Conservation (phyloP, 371 early-diverging fungal species). For the Mucor velutinosus region DNA sequence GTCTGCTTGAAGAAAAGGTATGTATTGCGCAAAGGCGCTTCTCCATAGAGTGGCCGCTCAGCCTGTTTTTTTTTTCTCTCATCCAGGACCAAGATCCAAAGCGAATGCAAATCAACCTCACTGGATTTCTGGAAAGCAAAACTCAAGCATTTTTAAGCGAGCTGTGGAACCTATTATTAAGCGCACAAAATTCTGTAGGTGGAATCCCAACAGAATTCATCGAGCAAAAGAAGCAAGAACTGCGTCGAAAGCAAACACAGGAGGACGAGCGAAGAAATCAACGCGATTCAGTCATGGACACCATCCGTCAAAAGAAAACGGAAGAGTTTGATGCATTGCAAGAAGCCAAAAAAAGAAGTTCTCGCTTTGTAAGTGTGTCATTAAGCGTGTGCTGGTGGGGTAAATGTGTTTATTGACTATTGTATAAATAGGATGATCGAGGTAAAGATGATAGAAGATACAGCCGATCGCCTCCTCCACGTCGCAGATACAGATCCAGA, state of each 20-base stretch:
- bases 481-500: constrained; percentile 17
- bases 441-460: constrained; percentile 11
- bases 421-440: constrained; percentile 10
- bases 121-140: constrained; percentile 90
- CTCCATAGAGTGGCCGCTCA: too few species aligned
- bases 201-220: constrained; percentile 89
- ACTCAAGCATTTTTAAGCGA: constrained; percentile 81
- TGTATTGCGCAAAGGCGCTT: too few species aligned
- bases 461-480: constrained; percentile 25
- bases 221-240: constrained; percentile 84
- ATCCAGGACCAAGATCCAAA: constrained; percentile 79
- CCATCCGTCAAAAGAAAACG: constrained; percentile 36
- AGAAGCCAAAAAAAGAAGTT: constrained; percentile 19
- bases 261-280: constrained; percentile 31
- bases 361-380: constrained; percentile 24
- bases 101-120: constrained; percentile 92
- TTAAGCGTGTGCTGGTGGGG: too few species aligned
- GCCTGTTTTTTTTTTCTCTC: background rate
- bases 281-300: constrained; percentile 46
- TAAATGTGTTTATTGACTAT: background rate
- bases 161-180: constrained; percentile 88
- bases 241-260: constrained; percentile 49
- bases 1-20: constrained; percentile 80
- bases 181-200: constrained; percentile 80
- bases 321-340: constrained; percentile 26